phyloP scores from a whole-genome alignment of 345 rosid species.

The Pugionium cornutum region DNA sequence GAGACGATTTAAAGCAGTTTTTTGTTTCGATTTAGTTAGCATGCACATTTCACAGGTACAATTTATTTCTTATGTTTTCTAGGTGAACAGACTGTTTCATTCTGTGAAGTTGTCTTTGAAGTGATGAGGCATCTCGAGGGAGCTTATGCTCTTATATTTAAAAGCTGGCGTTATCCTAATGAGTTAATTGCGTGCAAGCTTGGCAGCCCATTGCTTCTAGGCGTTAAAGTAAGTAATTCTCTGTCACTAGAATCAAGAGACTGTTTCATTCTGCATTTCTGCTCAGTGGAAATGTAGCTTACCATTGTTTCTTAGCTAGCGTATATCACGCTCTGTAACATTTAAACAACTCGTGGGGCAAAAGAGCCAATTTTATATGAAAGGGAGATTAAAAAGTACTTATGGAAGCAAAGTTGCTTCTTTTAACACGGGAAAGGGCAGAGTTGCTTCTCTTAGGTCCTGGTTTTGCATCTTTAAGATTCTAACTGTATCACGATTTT shows the following conservation, averaged over 20 bases:
- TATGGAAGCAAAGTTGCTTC: constrained; percentile 1
- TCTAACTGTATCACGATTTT: neutral
- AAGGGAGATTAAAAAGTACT: neutral
- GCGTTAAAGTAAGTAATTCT: constrained; percentile 75
- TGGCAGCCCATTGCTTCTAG: constrained; percentile 91
- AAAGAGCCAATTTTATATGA: constrained; percentile 3
- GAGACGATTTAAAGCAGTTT: neutral
- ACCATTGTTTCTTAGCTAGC: neutral
- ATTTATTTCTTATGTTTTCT: constrained; percentile 37
- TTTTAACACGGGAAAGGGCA: constrained; percentile 10
- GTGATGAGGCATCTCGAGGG: constrained; percentile 98
- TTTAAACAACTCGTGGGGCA: neutral
- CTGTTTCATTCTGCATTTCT: constrained; percentile 17
- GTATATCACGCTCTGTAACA: constrained; percentile 14
- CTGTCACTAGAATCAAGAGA: neutral
- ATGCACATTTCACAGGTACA: neutral
- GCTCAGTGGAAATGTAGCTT: neutral
- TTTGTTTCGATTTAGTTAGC: constrained; percentile 11
- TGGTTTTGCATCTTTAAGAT: constrained; percentile 4
- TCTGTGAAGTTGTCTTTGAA: constrained; percentile 91
- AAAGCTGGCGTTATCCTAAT: constrained; percentile 88
- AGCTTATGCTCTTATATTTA: constrained; percentile 95
- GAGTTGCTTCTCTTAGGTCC: constrained; percentile 1
- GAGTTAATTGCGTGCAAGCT: constrained; percentile 96
- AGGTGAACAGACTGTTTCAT: constrained; percentile 71